phyloP scores from a whole-genome alignment of 257 asterid species.

The Linderniella brevidens region DNA sequence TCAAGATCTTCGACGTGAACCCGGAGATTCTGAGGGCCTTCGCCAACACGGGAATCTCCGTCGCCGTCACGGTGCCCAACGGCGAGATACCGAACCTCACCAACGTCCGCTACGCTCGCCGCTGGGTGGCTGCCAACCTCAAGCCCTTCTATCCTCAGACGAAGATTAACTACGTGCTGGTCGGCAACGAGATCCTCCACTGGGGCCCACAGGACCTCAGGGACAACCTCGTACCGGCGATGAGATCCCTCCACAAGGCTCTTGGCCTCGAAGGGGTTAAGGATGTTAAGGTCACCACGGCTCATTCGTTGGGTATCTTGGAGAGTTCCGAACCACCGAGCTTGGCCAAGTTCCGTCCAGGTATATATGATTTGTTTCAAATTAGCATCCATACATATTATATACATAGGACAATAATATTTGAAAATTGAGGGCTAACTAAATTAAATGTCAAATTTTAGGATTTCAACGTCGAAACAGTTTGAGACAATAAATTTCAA shows the following conservation, averaged over 20 bases:
- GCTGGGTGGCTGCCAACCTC: slow-evolving; percentile 31
- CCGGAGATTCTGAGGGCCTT: slow-evolving; percentile 71
- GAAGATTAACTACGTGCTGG: slow-evolving; percentile 36
- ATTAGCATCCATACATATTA: no score
- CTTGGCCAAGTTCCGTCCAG: slow-evolving; percentile 30
- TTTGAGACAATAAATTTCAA: no score
- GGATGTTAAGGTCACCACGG: slow-evolving; percentile 25
- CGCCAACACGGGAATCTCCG: slow-evolving; percentile 50
- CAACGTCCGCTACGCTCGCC: slow-evolving; percentile 26
- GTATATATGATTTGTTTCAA: no score
- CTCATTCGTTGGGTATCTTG: slow-evolving; percentile 31
- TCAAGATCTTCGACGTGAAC: slow-evolving; percentile 55
- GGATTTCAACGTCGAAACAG: no score
- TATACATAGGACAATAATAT: no score
- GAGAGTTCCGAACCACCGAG: slow-evolving; percentile 51
- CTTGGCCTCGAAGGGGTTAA: slow-evolving; percentile 17
- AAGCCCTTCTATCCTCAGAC: slow-evolving; percentile 57
- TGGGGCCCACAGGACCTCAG: slow-evolving; percentile 59
- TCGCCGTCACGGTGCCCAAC: slow-evolving; percentile 66
- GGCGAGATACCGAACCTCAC: slow-evolving; percentile 46
- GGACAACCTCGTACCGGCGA: slow-evolving; percentile 48
- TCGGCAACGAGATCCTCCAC: slow-evolving; percentile 77
- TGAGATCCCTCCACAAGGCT: slow-evolving; percentile 37
- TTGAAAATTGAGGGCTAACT: no score
- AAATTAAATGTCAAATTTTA: no score